These are phyloP conservation scores for Casuarina glauca DNA, from an alignment of 306 rosid genomes.

Conservation along the genomic window DNA sequence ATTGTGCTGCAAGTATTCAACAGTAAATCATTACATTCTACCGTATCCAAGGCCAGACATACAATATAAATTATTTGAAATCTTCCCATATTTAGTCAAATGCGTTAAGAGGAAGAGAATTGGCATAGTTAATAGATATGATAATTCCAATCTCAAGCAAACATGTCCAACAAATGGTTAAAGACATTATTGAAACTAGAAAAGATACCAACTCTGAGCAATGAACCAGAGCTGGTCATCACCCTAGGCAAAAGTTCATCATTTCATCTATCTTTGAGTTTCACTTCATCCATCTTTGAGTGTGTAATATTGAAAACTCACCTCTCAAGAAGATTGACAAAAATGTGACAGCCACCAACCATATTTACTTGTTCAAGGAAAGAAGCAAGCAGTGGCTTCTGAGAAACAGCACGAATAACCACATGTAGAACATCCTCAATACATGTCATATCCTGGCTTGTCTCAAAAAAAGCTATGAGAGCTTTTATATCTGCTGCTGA, in stretches of 20 bases:
- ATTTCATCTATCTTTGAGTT: too few species aligned
- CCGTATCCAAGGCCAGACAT: neutral
- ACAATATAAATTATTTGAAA: neutral
- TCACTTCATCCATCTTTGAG: neutral
- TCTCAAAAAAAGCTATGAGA: slow-evolving; percentile 85
- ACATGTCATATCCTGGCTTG: slow-evolving; percentile 83
- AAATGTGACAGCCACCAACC: slow-evolving; percentile 78
- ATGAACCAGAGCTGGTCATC: slow-evolving; percentile 5
- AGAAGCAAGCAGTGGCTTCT: slow-evolving; percentile 72
- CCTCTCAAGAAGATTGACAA: slow-evolving; percentile 97
- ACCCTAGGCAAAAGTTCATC: slow-evolving; percentile 7
- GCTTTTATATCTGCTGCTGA: slow-evolving; percentile 77
- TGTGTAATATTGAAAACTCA: slow-evolving; percentile 28
- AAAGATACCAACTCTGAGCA: neutral
- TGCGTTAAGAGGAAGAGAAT: neutral
- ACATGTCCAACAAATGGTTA: neutral
- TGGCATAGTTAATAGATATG: neutral
- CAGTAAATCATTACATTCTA: neutral
- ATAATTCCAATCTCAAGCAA: neutral
- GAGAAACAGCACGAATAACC: slow-evolving; percentile 91
- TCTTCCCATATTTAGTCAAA: neutral
- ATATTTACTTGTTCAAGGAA: slow-evolving; percentile 84
- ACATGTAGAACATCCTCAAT: slow-evolving; percentile 93
- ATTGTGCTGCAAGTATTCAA: neutral
- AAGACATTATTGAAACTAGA: neutral